Evolutionary conservation across 1,139 yeast genomes (phyloP), one percentile per base, ranked within the genome.

Genomic region (Yamadazyma buinensis): DNA sequence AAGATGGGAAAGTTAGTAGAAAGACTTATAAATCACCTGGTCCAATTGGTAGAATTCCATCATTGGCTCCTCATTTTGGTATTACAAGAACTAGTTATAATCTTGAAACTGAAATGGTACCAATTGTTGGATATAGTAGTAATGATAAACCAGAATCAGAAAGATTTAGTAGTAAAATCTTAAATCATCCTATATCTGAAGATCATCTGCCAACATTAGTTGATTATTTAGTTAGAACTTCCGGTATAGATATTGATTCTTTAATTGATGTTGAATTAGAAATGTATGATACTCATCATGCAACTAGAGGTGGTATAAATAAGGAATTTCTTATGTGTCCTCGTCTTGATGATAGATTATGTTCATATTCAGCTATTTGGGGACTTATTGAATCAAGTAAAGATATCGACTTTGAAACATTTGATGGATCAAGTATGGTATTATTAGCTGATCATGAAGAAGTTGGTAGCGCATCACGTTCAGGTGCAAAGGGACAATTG

Each of bases 31-130:
- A 72, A 51, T 76, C 84, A 4, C 82, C 83, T 6, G 72, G 69
- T 40, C 84, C 85, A 37, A 68, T 80, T 50, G 86, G 81, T 5
- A 73, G 71, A 44, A 76, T 80, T 33, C 84, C 86, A 3, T 64
- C 81, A 1, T 60, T 79, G 46, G 85, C 86, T 4, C 81, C 80
- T 5, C 85, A 79, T 59, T 79, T 79, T 48, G 85, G 84, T 21
- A 59, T 64, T 7, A 58, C 59, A 5, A 58, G 51, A 8, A 74
- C 74, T 11, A 77, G 79, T 1, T 76, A 75, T 51, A 78, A 80
- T 54, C 61, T 54, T 34, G 86, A 80, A 52, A 77, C 80, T 13
- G 72, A 76, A 46, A 75, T 80, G 25, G 77, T 78, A 10, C 87
- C 87, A 1, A 72, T 80, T 2, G 57, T 76, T 32, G 84, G 82